These are phyloP conservation scores for Ustilago shanxiensis DNA, from an alignment of 1,284 basidiomycete species.

Conservation along the genomic window DNA sequence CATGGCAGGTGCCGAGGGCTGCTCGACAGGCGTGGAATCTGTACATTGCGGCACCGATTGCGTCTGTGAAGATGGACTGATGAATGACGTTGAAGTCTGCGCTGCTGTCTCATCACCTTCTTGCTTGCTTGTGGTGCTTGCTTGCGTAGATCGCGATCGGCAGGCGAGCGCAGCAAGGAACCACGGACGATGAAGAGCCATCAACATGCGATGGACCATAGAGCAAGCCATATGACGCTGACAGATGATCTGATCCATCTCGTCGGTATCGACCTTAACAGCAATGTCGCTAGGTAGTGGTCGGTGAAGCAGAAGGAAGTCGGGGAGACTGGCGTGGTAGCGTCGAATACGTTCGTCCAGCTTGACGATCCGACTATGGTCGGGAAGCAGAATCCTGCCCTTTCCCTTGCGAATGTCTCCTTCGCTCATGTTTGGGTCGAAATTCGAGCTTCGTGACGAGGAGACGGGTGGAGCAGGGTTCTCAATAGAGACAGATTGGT, in stretches of 20 bases:
- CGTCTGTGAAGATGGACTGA: not conserved
- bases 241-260: conserved; percentile 34
- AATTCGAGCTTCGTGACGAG: not conserved
- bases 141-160: not conserved
- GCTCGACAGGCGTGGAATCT: not conserved
- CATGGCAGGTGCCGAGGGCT: conserved; percentile 19
- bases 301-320: conserved; percentile 29
- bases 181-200: conserved; percentile 41
- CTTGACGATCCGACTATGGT: conserved; percentile 21
- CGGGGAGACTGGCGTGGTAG: conserved; percentile 36
- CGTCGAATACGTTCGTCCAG: conserved; percentile 40
- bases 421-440: not conserved
- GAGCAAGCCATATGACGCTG: conserved; percentile 39
- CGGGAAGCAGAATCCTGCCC: conserved; percentile 7
- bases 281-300: conserved; percentile 41
- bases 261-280: conserved; percentile 29
- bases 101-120: not conserved
- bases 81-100: not conserved
- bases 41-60: not conserved
- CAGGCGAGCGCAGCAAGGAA: conserved; percentile 31
- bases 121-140: not conserved
- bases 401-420: not conserved
- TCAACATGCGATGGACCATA: conserved; percentile 39
- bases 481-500: conserved; percentile 4
- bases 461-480: not conserved